Percentiles rank a stretch among this genome's conserved stretches.
Conservation (phyloP, 83 land plant species). For the Thuja plicata region DNA sequence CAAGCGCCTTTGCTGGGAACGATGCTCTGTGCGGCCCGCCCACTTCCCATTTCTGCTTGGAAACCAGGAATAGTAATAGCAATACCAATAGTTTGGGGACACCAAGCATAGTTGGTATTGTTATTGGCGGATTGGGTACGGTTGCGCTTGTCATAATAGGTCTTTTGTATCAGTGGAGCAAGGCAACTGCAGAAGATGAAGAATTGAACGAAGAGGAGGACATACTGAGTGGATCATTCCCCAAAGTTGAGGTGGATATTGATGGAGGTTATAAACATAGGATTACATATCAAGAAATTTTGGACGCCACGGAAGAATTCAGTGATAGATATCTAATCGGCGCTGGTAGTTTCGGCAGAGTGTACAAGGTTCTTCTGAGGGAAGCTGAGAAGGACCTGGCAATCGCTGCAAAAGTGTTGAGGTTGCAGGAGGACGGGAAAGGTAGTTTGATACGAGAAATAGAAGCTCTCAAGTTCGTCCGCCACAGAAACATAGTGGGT, state of each 20-base stretch:
- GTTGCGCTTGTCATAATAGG: background rate
- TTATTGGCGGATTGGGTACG: background rate
- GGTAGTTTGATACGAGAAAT: background rate
- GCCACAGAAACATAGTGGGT: background rate
- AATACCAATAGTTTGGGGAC: background rate
- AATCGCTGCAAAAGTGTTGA: background rate
- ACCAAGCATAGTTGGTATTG: background rate
- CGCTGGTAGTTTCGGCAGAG: background rate
- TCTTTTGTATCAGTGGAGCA: background rate
- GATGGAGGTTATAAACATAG: background rate
- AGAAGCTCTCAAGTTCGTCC: background rate
- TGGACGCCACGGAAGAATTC: background rate
- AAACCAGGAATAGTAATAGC: background rate
- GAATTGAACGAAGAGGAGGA: too few species aligned
- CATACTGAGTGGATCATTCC: background rate
- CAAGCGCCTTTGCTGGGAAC: conserved; percentile 46
- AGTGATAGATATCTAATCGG: background rate
- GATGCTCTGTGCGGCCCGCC: conserved; percentile 57
- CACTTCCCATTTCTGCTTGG: conserved; percentile 5
- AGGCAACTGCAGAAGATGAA: too few species aligned
- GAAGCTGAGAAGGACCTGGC: background rate
- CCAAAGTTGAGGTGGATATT: background rate
- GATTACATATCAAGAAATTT: background rate
- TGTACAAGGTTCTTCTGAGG: background rate
- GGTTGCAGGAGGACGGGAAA: background rate